Evolutionary conservation across 148 eudicot species (phyloP).

Genomic region (Chenopodium quinoa): DNA sequence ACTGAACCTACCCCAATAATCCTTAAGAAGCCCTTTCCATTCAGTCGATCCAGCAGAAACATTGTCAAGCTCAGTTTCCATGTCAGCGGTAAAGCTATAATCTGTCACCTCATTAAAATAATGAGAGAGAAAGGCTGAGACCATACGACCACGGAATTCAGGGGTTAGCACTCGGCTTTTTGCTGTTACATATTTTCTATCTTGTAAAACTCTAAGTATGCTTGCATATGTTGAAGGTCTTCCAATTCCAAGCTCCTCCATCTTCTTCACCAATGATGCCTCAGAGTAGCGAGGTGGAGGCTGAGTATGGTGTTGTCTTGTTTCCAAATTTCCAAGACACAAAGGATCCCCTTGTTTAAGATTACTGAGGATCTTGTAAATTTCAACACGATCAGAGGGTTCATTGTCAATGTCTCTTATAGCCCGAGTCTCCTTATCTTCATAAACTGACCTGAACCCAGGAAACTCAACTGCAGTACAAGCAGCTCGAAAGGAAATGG

Average conservation of each 20-base stretch:
- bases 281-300: slow-evolving; percentile 84
- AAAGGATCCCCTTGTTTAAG: slow-evolving; percentile 56
- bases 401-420: slow-evolving; percentile 48
- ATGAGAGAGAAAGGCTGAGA: slow-evolving; percentile 81
- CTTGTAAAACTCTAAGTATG: slow-evolving; percentile 79
- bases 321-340: slow-evolving; percentile 55
- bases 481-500: slow-evolving; percentile 63
- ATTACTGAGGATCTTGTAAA: slow-evolving; percentile 43
- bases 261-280: slow-evolving; percentile 76
- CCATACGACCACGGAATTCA: slow-evolving; percentile 98
- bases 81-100: slow-evolving; percentile 94
- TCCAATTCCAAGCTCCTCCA: slow-evolving; percentile 98
- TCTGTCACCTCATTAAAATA: slow-evolving; percentile 91
- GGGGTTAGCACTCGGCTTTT: slow-evolving; percentile 66
- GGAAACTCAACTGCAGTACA: slow-evolving; percentile 65
- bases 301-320: slow-evolving; percentile 71
- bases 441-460: slow-evolving; percentile 68
- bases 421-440: slow-evolving; percentile 60
- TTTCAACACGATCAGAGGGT: slow-evolving; percentile 40
- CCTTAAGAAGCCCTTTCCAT: slow-evolving; percentile 88
- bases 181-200: slow-evolving; percentile 75
- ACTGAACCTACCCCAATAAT: slow-evolving; percentile 93
- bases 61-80: slow-evolving; percentile 97
- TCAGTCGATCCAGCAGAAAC: slow-evolving; percentile 91
- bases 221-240: slow-evolving; percentile 95